Conservation (phyloP, 805 yeast genomes). For the Priceomyces medius region DNA sequence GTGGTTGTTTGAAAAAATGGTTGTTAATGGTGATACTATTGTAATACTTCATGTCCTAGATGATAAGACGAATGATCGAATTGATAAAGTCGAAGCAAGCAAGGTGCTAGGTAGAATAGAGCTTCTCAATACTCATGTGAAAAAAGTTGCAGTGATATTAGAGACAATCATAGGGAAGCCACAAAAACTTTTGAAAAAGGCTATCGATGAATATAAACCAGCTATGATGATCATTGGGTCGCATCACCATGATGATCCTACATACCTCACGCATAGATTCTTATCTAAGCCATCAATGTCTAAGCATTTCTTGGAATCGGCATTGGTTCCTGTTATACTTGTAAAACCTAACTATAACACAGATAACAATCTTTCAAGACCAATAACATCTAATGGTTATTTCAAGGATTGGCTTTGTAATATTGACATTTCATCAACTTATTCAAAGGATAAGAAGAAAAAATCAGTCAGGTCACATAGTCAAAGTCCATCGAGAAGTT, state of each 20-base stretch:
- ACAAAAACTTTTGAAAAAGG: constrained; percentile 35
- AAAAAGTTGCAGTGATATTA: constrained; percentile 38
- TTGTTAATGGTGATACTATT: constrained; percentile 43
- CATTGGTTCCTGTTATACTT: constrained; percentile 44
- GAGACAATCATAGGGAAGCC: constrained; percentile 44
- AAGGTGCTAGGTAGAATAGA: constrained; percentile 29
- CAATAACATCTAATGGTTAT: constrained; percentile 34
- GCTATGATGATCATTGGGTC: constrained; percentile 48
- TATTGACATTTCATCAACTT: constrained; percentile 21
- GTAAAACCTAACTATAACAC: constrained; percentile 40
- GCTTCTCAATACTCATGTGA: constrained; percentile 31
- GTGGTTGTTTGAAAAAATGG: constrained; percentile 46
- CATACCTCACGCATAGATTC: constrained; percentile 18
- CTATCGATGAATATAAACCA: constrained; percentile 43
- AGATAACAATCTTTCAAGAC: constrained; percentile 26
- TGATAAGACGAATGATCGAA: constrained; percentile 26
- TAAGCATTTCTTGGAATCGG: constrained; percentile 41
- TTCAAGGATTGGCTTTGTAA: constrained; percentile 34
- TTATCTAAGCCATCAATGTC: constrained; percentile 36
- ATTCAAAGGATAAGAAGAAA: constrained; percentile 17
- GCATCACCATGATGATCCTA: constrained; percentile 27
- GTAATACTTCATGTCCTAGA: constrained; percentile 42
- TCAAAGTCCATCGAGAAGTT: constrained; percentile 17
- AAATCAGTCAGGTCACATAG: constrained; percentile 14
- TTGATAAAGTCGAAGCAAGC: constrained; percentile 32